Evolutionary conservation across 139 green algal species (phyloP), one percentile per base, ranked within the genome.

Genomic region (Chlamydomonas applanata): DNA sequence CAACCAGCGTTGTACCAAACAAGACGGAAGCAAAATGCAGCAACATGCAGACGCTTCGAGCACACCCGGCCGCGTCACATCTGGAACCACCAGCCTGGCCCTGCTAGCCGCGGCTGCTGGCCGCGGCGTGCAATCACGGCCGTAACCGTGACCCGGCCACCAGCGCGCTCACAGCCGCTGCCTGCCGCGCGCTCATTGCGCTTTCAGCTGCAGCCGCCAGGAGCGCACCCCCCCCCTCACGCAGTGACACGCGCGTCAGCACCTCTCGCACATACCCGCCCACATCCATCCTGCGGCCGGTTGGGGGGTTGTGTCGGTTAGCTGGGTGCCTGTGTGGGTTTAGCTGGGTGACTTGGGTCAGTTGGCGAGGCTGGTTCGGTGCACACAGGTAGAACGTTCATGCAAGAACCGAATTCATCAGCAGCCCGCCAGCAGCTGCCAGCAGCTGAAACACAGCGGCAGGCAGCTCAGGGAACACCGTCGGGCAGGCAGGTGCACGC

Each of bases 221-320:
- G n/a, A 66, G 59, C 16, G n/a, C 59, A 4, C 11, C 3, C 4
- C 59, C 59, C n/a, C 3, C 59, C n/a, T 34, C n/a, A 4, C 29
- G 59, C 59, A 66, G 59, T 4, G 59, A n/a, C 59, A 66, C 3
- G 4, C 59, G 59, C 27, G 25, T n/a, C 20, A 66, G 29, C 59
- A 66, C n/a, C 59, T 66, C 59, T 4, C 20, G 29, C 25, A 66
- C 59, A 4, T 27, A 66, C 25, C 20, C 59, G 25, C 59, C 59
- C 59, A 66, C 25, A 25, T 66, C 59, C 59, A 66, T n/a, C 59
- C 59, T 66, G 59, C 27, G 40, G n/a, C n/a, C n/a, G 7, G 40
- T 49, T 49, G 40, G 40, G 40, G n/a, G n/a, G n/a, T n/a, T 49
- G 40, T 11, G 40, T 11, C 40, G 40, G 7, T 7, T 11, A 11